Conservation (phyloP, 257 asterid genomes). For the Thymus mandschuricus region DNA sequence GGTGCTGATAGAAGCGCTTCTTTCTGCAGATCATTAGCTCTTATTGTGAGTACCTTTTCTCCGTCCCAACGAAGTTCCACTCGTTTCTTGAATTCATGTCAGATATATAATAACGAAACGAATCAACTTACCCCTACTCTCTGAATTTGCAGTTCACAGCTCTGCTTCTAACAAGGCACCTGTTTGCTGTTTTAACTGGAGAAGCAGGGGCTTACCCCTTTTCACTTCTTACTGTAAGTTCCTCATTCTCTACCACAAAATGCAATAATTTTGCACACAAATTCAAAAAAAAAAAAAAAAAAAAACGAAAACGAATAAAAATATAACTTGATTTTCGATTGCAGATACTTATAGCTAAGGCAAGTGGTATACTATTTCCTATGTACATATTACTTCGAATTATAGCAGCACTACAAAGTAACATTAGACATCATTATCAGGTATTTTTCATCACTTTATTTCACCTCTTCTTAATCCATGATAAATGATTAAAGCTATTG, state of each 20-base stretch:
- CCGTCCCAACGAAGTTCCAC: too few relatives aligned
- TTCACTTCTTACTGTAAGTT: conserved; percentile 72
- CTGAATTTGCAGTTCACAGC: conserved; percentile 45
- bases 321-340: background rate
- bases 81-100: too few relatives aligned
- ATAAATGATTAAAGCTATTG: background rate
- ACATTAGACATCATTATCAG: conserved; percentile 47
- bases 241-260: background rate
- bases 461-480: background rate
- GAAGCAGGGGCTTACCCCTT: conserved; percentile 65
- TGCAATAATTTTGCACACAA: background rate
- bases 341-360: conserved; percentile 68
- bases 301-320: background rate
- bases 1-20: conserved; percentile 56
- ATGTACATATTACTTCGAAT: conserved; percentile 70
- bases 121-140: background rate
- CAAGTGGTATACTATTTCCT: conserved; percentile 75
- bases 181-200: conserved; percentile 51
- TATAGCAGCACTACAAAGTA: conserved; percentile 52
- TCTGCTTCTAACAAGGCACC: conserved; percentile 53
- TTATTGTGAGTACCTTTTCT: conserved; percentile 51
- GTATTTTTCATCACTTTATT: conserved; percentile 30
- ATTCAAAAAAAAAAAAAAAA: background rate
- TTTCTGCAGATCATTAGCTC: conserved; percentile 73
- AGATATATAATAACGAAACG: too few relatives aligned